Conservation (phyloP, 179 eudicot species). For the Silene noctiflora region DNA sequence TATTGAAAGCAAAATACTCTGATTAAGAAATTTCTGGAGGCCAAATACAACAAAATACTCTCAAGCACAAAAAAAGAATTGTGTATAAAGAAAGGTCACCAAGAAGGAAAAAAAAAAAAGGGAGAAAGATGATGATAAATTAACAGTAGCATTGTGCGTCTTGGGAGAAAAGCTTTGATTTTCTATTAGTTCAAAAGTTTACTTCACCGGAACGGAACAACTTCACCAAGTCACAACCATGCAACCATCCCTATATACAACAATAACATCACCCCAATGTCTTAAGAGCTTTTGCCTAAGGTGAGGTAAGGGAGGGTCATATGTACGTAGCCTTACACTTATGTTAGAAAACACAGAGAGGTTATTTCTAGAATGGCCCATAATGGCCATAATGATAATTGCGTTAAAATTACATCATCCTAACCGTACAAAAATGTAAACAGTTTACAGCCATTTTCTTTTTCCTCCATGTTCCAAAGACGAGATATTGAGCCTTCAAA, state of each 20-base stretch:
- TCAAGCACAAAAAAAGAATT: not conserved
- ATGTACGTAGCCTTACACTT: not conserved
- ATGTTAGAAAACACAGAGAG: not conserved
- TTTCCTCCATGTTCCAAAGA: not conserved
- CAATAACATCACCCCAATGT: not conserved
- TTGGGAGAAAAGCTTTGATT: not conserved
- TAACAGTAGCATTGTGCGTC: not conserved
- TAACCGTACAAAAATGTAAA: too few species aligned
- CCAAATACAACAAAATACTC: constrained; percentile 3
- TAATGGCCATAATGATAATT: constrained; percentile 3
- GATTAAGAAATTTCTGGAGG: not conserved
- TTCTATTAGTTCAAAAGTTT: not conserved
- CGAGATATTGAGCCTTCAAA: not conserved
- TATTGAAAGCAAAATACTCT: not conserved
- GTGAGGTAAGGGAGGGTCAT: not conserved
- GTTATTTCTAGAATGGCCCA: constrained; percentile 2
- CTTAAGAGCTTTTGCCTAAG: not conserved
- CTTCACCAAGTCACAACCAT: constrained; percentile 8
- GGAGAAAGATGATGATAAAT: not conserved
- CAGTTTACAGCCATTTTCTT: not conserved
- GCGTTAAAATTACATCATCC: not conserved
- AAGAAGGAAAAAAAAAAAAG: not conserved
- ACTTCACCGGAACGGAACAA: not conserved
- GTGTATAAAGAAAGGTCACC: not conserved
- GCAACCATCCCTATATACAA: not conserved